A percentile compares a stretch with the other conserved stretches of the same genome.
These are phyloP conservation scores for Sarocladium strictum DNA, from an alignment of 2,329 filamentous ascomycete genomes.

Conservation along the genomic window DNA sequence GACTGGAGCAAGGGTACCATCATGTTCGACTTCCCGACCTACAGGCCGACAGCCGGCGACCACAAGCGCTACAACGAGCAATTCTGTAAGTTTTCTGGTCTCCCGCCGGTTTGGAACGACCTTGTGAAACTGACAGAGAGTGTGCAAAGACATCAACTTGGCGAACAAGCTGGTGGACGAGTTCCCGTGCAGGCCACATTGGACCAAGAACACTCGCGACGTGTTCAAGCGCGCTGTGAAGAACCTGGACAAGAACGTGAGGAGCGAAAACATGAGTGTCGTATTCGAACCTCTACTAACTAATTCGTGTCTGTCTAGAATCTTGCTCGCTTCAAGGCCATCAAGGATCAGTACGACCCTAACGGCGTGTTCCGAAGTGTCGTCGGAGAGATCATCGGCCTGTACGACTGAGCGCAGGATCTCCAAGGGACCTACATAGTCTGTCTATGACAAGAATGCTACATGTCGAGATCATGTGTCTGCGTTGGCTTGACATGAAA, in stretches of 20 bases:
- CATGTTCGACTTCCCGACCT: conserved; percentile 49
- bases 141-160: conserved; percentile 33
- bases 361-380: conserved; percentile 40
- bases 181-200: conserved; percentile 45
- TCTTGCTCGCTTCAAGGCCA: conserved; percentile 39
- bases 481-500: no score
- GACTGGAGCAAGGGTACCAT: conserved; percentile 43
- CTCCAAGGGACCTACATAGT: no score
- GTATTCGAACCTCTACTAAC: neutral
- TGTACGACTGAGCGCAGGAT: conserved; percentile 24
- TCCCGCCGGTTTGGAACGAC: no score
- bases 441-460: no score
- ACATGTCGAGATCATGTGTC: no score
- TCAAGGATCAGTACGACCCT: conserved; percentile 42
- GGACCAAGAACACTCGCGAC: conserved; percentile 47
- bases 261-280: no score
- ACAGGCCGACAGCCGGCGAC: conserved; percentile 38
- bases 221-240: conserved; percentile 37
- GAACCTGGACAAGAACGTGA: conserved; percentile 39
- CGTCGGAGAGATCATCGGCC: conserved; percentile 41
- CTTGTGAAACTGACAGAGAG: conserved; percentile 9
- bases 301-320: conserved; percentile 20
- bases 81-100: conserved; percentile 44
- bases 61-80: conserved; percentile 41
- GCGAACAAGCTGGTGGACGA: conserved; percentile 41